Conservation (phyloP, 139 green algal genomes). For the Ulvella scutata region DNA sequence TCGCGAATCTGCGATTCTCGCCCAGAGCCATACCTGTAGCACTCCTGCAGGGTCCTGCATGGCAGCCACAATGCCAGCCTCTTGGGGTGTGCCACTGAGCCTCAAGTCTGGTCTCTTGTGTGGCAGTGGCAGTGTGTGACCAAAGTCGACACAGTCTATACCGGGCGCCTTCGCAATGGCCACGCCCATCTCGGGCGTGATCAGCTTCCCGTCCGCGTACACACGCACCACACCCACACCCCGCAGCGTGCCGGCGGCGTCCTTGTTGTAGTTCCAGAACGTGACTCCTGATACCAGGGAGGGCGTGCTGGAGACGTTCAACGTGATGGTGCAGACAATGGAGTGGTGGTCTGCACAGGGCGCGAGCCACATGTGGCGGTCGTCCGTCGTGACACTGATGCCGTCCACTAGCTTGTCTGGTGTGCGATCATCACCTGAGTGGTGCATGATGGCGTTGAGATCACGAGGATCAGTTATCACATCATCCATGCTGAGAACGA, state of each 20-base stretch:
- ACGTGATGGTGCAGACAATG: neutral
- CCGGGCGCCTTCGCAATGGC: constrained; percentile 14
- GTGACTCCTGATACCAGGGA: constrained; percentile 4
- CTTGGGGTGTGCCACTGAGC: too few species aligned
- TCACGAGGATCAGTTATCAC: constrained; percentile 14
- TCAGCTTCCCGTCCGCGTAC: constrained; percentile 12
- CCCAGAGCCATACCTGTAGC: neutral
- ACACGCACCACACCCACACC: constrained; percentile 9
- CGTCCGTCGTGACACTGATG: constrained; percentile 10
- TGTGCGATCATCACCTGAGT: constrained; percentile 20
- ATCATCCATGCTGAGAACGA: neutral
- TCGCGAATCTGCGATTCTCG: too few species aligned
- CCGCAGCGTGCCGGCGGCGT: constrained; percentile 8
- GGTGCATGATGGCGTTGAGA: constrained; percentile 17
- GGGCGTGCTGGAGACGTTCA: neutral
- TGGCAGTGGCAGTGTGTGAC: constrained; percentile 11
- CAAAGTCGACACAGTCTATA: constrained; percentile 11
- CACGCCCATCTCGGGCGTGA: constrained; percentile 12
- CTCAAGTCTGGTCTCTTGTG: neutral
- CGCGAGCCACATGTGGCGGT: constrained; percentile 21
- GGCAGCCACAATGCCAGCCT: neutral
- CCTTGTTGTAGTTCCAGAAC: constrained; percentile 34
- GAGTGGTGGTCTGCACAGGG: constrained; percentile 11
- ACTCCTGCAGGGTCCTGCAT: neutral
- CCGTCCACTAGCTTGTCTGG: constrained; percentile 22